phyloP scores from a whole-genome alignment of 1,284 basidiomycete species.

The Amylostereum chailletii region DNA sequence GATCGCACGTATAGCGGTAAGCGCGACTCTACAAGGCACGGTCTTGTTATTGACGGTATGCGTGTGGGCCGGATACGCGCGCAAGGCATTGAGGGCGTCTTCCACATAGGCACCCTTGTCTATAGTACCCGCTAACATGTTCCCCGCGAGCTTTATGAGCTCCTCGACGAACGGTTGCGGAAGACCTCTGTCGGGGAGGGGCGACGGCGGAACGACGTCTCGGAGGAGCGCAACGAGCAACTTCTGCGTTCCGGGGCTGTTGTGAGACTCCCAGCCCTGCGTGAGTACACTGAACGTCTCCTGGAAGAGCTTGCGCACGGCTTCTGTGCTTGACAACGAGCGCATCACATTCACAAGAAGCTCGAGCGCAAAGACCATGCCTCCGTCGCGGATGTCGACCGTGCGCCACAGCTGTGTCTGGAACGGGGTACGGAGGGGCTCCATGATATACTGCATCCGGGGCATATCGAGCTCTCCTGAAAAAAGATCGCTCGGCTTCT shows the following conservation, averaged over 20 bases:
- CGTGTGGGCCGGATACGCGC: no score
- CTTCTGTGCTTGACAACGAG: background rate
- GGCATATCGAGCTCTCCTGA: background rate
- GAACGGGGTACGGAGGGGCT: background rate
- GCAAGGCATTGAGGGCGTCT: no score
- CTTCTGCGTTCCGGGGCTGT: background rate
- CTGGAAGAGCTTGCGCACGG: background rate
- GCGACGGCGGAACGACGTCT: conserved; percentile 1
- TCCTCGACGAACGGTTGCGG: conserved; percentile 6
- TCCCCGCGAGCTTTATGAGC: conserved; percentile 2
- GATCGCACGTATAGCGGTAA: no score
- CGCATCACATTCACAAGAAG: conserved; percentile 5
- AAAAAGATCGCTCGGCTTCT: background rate
- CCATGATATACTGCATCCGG: background rate
- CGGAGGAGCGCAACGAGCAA: conserved; percentile 4
- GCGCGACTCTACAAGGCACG: no score
- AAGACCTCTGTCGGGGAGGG: background rate
- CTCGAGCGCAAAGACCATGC: conserved; percentile 5
- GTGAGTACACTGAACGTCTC: conserved; percentile 4
- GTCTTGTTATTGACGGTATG: no score
- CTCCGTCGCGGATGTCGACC: conserved; percentile 2
- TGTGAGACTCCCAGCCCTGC: background rate
- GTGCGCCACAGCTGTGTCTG: background rate
- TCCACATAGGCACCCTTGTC: no score
- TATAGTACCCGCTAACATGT: background rate